These are phyloP conservation scores for Acanthamoeba royreba DNA, from an alignment of 208 protist genomes.

Conservation along the genomic window DNA sequence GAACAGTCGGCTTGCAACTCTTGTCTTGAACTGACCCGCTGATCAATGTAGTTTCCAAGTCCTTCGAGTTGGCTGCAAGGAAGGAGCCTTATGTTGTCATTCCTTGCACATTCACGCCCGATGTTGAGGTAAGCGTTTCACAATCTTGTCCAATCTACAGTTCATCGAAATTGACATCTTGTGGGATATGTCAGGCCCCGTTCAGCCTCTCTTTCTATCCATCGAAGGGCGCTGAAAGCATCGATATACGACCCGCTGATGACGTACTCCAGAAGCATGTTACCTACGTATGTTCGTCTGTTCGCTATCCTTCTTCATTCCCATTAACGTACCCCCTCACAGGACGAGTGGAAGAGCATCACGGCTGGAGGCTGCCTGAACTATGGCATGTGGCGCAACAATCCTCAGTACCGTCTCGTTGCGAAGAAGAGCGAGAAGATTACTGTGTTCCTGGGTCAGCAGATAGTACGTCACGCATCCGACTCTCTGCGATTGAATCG, in stretches of 20 bases:
- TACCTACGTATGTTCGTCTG: not conserved
- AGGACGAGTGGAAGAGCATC: constrained; percentile 20
- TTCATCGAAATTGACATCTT: too few species aligned
- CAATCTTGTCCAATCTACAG: too few species aligned
- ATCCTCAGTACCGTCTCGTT: not conserved
- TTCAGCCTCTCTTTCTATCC: not conserved
- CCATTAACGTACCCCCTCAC: too few species aligned
- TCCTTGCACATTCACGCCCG: not conserved
- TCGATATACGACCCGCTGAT: not conserved
- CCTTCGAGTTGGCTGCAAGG: not conserved
- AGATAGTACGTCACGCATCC: too few species aligned
- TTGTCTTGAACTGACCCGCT: too few species aligned
- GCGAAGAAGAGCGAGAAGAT: not conserved
- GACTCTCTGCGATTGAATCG: too few species aligned
- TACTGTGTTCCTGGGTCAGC: not conserved
- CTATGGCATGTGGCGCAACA: not conserved
- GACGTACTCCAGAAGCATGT: not conserved
- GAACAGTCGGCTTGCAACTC: too few species aligned
- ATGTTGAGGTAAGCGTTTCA: not conserved
- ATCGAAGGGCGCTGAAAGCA: not conserved
- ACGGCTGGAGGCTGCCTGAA: constrained; percentile 13
- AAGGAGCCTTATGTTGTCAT: not conserved
- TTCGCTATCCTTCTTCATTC: too few species aligned
- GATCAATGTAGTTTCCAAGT: not conserved
- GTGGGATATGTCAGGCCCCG: too few species aligned